Conservation (phyloP, 305 asterid genomes). For the Solanum hybrid region DNA sequence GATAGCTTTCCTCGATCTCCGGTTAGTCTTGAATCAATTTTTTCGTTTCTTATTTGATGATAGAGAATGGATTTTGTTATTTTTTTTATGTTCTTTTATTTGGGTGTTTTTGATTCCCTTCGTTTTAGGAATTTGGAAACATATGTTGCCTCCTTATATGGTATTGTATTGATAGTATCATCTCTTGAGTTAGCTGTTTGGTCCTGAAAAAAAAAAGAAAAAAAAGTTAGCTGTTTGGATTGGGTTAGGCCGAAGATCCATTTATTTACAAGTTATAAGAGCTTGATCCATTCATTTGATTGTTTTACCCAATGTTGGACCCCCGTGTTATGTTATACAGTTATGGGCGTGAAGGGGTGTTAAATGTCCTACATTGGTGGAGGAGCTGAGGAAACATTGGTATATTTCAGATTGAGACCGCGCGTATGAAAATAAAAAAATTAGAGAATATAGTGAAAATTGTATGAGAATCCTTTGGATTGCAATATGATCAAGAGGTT, state of each 20-base stretch:
- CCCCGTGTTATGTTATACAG: neutral
- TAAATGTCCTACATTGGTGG: neutral
- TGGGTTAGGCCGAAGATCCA: neutral
- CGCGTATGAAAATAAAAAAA: neutral
- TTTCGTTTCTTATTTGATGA: neutral
- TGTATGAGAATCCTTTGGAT: neutral
- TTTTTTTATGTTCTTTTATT: neutral
- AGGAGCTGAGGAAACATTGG: neutral
- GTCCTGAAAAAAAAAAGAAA: too few relatives aligned
- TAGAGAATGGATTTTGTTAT: neutral
- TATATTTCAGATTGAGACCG: neutral
- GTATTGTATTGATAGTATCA: neutral
- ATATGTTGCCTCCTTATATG: neutral
- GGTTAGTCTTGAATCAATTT: slow-evolving; percentile 26
- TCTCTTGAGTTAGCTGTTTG: neutral
- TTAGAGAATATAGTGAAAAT: neutral
- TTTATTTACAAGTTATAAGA: neutral
- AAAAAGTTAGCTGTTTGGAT: neutral
- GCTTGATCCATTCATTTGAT: neutral
- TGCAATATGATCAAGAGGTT: neutral
- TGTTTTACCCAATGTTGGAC: neutral
- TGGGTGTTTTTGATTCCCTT: neutral
- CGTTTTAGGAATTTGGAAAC: neutral
- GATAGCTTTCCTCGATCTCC: slow-evolving; percentile 57
- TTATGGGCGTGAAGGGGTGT: neutral